Evolutionary conservation across 495 filamentous ascomycete species (phyloP).

Genomic region (Cercophora samala): DNA sequence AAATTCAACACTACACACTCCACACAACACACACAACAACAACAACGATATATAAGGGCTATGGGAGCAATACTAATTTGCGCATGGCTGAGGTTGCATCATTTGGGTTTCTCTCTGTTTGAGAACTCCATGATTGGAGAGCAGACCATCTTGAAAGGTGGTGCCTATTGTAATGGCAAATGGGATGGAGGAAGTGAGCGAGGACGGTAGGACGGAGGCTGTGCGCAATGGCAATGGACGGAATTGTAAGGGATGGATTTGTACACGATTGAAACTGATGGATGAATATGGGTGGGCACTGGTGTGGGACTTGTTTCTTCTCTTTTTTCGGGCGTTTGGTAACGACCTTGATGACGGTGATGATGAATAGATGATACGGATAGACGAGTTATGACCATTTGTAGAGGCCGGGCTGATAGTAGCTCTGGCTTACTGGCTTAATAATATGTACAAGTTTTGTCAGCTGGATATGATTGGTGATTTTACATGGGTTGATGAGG

Average conservation of each 20-base stretch:
- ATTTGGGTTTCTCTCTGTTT: neutral
- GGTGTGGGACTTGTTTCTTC: neutral
- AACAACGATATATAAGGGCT: neutral
- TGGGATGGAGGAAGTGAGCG: neutral
- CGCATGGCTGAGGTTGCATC: neutral
- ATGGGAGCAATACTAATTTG: neutral
- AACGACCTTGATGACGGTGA: slow-evolving; percentile 9
- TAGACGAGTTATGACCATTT: slow-evolving; percentile 22
- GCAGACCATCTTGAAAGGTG: neutral
- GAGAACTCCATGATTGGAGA: neutral
- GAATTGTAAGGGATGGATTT: neutral
- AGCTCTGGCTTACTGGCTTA: neutral
- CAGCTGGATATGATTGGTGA: neutral
- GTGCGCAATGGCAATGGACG: neutral
- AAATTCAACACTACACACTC: neutral
- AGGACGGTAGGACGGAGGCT: neutral
- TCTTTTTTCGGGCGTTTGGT: slow-evolving; percentile 4
- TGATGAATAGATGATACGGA: slow-evolving; percentile 17
- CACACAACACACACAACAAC: neutral
- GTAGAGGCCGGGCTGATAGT: neutral
- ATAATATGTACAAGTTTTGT: neutral
- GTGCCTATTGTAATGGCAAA: neutral
- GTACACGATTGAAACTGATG: neutral
- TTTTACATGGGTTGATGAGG: neutral
- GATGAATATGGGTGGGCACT: neutral